Conservation (phyloP, 192 early-diverging fungal species). For the Phlyctochytrium planicorne region DNA sequence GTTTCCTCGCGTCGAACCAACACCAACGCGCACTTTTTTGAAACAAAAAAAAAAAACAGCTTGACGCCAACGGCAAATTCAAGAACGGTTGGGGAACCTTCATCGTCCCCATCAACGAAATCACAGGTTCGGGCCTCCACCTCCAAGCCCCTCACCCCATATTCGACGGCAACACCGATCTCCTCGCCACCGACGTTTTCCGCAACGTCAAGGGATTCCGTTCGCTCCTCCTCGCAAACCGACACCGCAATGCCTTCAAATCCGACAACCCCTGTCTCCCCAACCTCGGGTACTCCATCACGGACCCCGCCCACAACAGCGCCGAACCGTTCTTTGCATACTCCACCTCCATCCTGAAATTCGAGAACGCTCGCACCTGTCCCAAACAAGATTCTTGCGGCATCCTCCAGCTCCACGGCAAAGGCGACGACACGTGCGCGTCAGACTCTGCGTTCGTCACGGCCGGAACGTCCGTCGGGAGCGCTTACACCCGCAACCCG, state of each 20-base stretch:
- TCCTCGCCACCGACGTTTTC: background rate
- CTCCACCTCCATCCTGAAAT: background rate
- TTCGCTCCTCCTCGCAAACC: background rate
- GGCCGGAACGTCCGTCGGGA: background rate
- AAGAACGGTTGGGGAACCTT: background rate
- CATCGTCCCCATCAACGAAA: background rate
- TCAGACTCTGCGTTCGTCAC: background rate
- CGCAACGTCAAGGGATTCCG: background rate
- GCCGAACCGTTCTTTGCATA: background rate
- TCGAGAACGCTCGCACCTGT: background rate
- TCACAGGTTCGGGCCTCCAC: background rate
- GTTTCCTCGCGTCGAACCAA: no score
- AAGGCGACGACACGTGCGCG: background rate
- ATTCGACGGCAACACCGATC: background rate
- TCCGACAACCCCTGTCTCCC: background rate
- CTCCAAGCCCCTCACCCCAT: background rate
- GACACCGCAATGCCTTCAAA: background rate
- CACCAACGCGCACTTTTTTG: no score
- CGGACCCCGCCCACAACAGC: background rate
- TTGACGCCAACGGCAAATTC: background rate
- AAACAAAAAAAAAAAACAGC: no score
- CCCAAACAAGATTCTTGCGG: background rate
- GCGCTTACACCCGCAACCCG: background rate
- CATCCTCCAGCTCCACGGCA: background rate
- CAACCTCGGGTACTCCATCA: background rate